These are phyloP conservation scores for Penicillium freii DNA, from an alignment of 2,329 filamentous ascomycete species.

Conservation along the genomic window DNA sequence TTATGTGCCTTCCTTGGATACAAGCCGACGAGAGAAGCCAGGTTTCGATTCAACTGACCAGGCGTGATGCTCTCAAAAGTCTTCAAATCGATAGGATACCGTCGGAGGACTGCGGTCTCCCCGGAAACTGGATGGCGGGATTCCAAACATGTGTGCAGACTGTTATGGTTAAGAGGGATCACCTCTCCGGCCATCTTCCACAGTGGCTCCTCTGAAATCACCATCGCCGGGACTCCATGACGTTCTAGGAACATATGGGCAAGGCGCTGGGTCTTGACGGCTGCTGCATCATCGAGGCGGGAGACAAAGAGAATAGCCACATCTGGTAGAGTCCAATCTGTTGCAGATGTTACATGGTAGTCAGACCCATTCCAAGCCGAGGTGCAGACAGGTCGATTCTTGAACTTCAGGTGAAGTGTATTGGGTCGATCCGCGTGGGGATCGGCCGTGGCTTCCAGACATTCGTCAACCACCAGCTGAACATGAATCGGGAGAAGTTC, in stretches of 20 bases:
- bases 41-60: constrained; percentile 47
- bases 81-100: constrained; percentile 47
- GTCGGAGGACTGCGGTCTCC: constrained; percentile 35
- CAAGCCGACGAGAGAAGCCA: constrained; percentile 42
- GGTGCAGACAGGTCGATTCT: constrained; percentile 38
- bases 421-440: constrained; percentile 25
- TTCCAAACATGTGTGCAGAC: constrained; percentile 46
- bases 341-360: constrained; percentile 40
- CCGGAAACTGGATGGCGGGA: constrained; percentile 36
- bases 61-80: constrained; percentile 50
- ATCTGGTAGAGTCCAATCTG: constrained; percentile 46
- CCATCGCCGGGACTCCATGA: constrained; percentile 45
- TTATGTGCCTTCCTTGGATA: constrained; percentile 29
- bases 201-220: constrained; percentile 45
- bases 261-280: constrained; percentile 32
- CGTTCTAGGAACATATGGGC: constrained; percentile 44
- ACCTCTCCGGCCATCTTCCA: constrained; percentile 38
- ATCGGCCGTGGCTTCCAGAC: constrained; percentile 35
- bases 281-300: constrained; percentile 30
- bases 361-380: constrained; percentile 40
- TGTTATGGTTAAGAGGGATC: constrained; percentile 42
- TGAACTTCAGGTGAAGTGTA: constrained; percentile 40
- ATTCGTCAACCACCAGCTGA: constrained; percentile 50
- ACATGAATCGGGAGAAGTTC: constrained; percentile 50
- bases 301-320: constrained; percentile 48